phyloP scores from a whole-genome alignment of 495 filamentous ascomycete species.

The Aspergillus egyptiacus region DNA sequence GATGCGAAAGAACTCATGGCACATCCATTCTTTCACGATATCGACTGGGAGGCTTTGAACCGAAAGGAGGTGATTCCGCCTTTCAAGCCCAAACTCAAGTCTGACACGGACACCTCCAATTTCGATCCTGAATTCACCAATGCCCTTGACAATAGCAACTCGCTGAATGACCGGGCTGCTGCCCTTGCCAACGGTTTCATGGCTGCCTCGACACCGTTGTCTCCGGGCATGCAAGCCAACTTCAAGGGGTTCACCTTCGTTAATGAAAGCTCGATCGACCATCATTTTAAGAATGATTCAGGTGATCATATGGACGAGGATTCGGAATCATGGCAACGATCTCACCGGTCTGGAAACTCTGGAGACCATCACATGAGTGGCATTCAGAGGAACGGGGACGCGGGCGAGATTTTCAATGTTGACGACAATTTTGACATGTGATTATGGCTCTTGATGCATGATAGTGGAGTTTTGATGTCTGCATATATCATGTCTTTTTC shows the following conservation, averaged over 20 bases:
- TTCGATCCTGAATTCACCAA: conserved; percentile 99
- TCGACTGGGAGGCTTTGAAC: conserved; percentile 81
- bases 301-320: conserved; percentile 71
- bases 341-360: conserved; percentile 32
- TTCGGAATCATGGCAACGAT: conserved; percentile 39
- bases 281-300: conserved; percentile 65
- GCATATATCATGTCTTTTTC: conserved; percentile 18
- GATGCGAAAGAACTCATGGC: conserved; percentile 94
- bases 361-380: conserved; percentile 65
- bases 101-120: conserved; percentile 91
- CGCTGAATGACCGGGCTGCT: conserved; percentile 81
- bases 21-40: conserved; percentile 89
- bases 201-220: conserved; percentile 80
- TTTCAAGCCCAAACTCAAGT: conserved; percentile 95
- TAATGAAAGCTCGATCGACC: conserved; percentile 92
- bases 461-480: conserved; percentile 39
- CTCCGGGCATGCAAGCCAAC: conserved; percentile 92
- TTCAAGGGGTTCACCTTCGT: conserved; percentile 99
- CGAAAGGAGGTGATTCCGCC: conserved; percentile 93
- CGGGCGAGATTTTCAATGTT: conserved; percentile 66
- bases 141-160: conserved; percentile 62
- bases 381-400: conserved; percentile 58
- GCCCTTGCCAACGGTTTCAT: conserved; percentile 69
- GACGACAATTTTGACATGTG: conserved; percentile 66
- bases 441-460: conserved; percentile 39